Conservation (phyloP, 306 rosid genomes). For the Psophocarpus tetragonolobus region DNA sequence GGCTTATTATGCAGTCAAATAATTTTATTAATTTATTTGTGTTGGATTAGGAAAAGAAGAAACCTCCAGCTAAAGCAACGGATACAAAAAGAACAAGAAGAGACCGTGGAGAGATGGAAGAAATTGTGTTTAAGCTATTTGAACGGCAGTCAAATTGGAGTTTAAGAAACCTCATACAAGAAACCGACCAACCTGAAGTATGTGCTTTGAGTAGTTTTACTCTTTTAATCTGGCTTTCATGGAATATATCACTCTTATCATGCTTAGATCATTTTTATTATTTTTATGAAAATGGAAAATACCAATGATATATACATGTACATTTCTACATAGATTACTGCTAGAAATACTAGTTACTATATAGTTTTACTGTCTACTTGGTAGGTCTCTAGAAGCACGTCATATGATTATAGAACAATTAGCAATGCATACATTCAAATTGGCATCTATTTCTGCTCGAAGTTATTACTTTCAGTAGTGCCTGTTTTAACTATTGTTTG, state of each 20-base stretch:
- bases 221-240: slow-evolving; percentile 26
- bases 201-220: slow-evolving; percentile 28
- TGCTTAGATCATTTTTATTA: no score
- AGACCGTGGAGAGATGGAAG: slow-evolving; percentile 88
- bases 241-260: slow-evolving; percentile 6
- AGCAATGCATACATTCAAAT: slow-evolving; percentile 3
- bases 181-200: slow-evolving; percentile 97
- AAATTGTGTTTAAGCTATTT: slow-evolving; percentile 77
- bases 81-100: slow-evolving; percentile 80
- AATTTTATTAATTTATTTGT: slow-evolving; percentile 7
- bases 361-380: not conserved
- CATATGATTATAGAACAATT: slow-evolving; percentile 4
- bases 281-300: not conserved
- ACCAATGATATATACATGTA: not conserved
- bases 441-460: not conserved
- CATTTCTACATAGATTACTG: not conserved
- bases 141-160: slow-evolving; percentile 84
- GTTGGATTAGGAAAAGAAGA: slow-evolving; percentile 79
- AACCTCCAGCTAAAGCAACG: slow-evolving; percentile 50
- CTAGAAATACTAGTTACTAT: not conserved
- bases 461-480: not conserved
- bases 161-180: slow-evolving; percentile 71
- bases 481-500: not conserved
- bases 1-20: slow-evolving; percentile 10
- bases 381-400: slow-evolving; percentile 12